Evolutionary conservation across 139 green algal species (phyloP).

Genomic region (Picochlorum sp.): DNA sequence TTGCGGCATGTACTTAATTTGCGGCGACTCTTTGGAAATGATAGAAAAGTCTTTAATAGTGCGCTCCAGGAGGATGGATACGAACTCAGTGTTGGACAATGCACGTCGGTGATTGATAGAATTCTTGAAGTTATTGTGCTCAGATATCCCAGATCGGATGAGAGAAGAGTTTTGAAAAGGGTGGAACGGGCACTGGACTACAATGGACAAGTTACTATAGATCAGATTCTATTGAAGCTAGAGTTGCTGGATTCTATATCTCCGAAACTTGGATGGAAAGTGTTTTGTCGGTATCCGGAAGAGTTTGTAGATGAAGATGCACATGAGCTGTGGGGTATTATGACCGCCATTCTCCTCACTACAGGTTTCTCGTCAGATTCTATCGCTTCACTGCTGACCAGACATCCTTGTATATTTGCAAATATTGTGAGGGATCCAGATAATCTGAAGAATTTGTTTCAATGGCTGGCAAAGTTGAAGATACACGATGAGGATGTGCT

Average conservation of each 20-base stretch:
- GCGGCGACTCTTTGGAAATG: no score
- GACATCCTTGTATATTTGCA: slow-evolving; percentile 10
- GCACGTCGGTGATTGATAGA: no score
- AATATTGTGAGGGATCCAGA: slow-evolving; percentile 7
- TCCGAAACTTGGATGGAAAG: slow-evolving; percentile 8
- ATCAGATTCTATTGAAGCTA: slow-evolving; percentile 19
- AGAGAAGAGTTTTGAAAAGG: background rate
- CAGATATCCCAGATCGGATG: no score
- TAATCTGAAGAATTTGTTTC: slow-evolving; percentile 16
- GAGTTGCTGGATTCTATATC: slow-evolving; percentile 18
- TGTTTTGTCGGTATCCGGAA: slow-evolving; percentile 13
- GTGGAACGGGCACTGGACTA: background rate
- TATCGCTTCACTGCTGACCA: slow-evolving; percentile 6
- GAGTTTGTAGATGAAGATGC: slow-evolving; percentile 20
- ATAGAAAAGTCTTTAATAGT: no score
- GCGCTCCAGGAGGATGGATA: no score
- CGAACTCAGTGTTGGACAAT: no score
- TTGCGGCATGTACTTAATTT: no score
- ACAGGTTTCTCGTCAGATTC: slow-evolving; percentile 2
- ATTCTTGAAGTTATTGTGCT: no score
- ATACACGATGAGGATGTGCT: background rate
- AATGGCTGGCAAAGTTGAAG: slow-evolving; percentile 9
- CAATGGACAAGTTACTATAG: no score
- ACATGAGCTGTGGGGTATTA: slow-evolving; percentile 13
- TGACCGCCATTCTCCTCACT: slow-evolving; percentile 12